Base-by-base conservation (phyloP, 495 filamentous ascomycete species). In the Neurospora sp. region DNA sequence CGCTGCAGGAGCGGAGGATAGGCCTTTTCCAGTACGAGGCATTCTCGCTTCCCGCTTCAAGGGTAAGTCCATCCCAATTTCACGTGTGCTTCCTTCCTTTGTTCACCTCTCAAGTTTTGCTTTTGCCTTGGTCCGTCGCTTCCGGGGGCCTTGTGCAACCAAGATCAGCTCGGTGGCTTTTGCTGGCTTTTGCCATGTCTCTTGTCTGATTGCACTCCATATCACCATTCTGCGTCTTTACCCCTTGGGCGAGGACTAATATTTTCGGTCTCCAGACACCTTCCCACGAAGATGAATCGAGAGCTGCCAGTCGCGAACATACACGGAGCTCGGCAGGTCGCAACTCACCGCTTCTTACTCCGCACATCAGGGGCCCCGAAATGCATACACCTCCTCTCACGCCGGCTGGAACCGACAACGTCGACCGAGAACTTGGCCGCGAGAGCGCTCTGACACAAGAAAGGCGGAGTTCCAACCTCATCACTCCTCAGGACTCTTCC, bases 361-460 rank as follows among this genome's bases (percentile, higher is more conserved):
- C 84, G n/a, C 82, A 79, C 71, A 78, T 78, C 37, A 83, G 76
- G 71, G 81, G 83, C 35, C 85, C 90, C 69, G 86, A 90, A 68
- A 90, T 94, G 85, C 90, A 95, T 75, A 96, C 94, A 16, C 96
- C 96, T 73, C 94, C 93, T 31, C 87, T 98, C 16, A 97, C 95
- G 4, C 95, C 96, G 39, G 90, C 94, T 40, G 93, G 88, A 16
- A 93, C 92, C 53, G 81, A 79, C 14, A 75, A 74, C 7, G 79
- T 78, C 59, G 82, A 84, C 39, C 75, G 77, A 20, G 76, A 78
- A 27, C 69, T 65, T 8, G 78, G 73, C 70, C 77, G 73, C 31
- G 78, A 80, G n/a, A 74, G 77, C 39, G 71, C 74, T 61, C 74
- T 74, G 31, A 71, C 70, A 65, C 72, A 82, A 69, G 78, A 82